A percentile compares a stretch with the other conserved stretches of the same genome.
phyloP scores from a whole-genome alignment of 768 basidiomycete genomes.

The Termitomyces sp. region DNA sequence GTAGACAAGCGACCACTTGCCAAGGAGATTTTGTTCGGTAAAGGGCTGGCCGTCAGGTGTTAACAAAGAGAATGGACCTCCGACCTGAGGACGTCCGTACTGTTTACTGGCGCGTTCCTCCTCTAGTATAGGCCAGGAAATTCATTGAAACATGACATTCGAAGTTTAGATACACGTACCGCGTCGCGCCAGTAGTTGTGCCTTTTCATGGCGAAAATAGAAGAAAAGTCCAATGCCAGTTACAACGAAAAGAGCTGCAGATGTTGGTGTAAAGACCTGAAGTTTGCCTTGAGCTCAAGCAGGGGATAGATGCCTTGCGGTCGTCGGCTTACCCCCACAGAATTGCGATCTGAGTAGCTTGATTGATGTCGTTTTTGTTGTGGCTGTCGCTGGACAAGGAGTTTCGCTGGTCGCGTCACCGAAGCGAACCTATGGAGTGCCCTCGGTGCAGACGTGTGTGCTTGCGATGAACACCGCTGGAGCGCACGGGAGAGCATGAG shows the following conservation, averaged over 20 bases:
- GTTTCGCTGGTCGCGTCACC: neutral
- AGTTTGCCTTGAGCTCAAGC: slow-evolving; percentile 5
- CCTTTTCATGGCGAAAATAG: slow-evolving; percentile 91
- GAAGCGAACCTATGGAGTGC: neutral
- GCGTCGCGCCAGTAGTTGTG: slow-evolving; percentile 69
- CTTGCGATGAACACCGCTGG: slow-evolving; percentile 15
- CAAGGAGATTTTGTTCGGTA: slow-evolving; percentile 80
- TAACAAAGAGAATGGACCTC: slow-evolving; percentile 83
- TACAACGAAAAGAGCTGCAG: slow-evolving; percentile 80
- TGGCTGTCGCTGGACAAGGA: neutral
- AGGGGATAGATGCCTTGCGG: neutral
- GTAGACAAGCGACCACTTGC: slow-evolving; percentile 90
- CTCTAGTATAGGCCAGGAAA: slow-evolving; percentile 41
- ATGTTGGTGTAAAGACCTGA: slow-evolving; percentile 89
- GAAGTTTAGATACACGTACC: slow-evolving; percentile 45
- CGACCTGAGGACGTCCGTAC: slow-evolving; percentile 84
- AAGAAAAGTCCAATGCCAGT: slow-evolving; percentile 80
- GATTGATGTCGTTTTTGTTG: slow-evolving; percentile 23
- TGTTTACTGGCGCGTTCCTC: slow-evolving; percentile 71
- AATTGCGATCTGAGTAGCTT: slow-evolving; percentile 30
- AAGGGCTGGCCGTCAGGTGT: slow-evolving; percentile 68
- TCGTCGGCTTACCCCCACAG: slow-evolving; percentile 31
- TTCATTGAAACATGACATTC: slow-evolving; percentile 2
- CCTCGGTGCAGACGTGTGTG: neutral
- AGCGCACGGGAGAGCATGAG: slow-evolving; percentile 17